Evolutionary conservation across 2,329 filamentous ascomycete genomes (phyloP), one percentile per base, ranked within the genome.

Genomic region (Hypoxylon sp.): DNA sequence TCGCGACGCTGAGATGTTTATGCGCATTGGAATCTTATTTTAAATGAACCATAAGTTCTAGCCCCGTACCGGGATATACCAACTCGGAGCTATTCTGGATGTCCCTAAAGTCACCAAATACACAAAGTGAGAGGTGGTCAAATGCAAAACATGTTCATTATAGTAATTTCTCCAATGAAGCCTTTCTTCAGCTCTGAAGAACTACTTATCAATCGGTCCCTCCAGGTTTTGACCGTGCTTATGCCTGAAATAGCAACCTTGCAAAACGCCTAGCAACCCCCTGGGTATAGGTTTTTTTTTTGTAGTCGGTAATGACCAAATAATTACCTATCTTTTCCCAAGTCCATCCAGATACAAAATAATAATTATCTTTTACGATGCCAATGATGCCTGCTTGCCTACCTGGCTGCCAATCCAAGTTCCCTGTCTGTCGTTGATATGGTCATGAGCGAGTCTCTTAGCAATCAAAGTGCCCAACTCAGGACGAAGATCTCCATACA

Each of bases 201-300:
- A 13, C 36, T 30, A 32, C 25, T 23, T 56, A 17, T 46, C 41
- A 56, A 56, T 34, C 41, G 21, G 23, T 30, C 36, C 25, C 36
- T 41, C 28, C n/a, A 63, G 21, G 28, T 30, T 48, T 36, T 41
- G 23, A 36, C 14, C 30, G 9, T 32, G 21, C 48, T 36, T 32
- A 19, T 41, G 17, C 23, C 41, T 19, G 17, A 55, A 41, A 59
- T 51, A 56, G 11, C 28, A 50, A 48, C 58, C 36, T 48, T 30
- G 25, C 7, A 28, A 59, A 59, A 69, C 63, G 49, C 60, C 67
- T 17, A 51, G 34, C 56, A 51, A 46, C 41, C 59, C 67, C 52
- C 30, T 55, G 57, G 55, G 63, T 60, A 68, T 63, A 60, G 46
- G n/a, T n/a, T 13, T 41, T 50, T 60, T 19, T 34, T 55, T 53